A percentile compares a stretch with the other conserved stretches of the same genome.
Conservation (phyloP, 805 yeast genomes). For the Kuraishia cidri region DNA sequence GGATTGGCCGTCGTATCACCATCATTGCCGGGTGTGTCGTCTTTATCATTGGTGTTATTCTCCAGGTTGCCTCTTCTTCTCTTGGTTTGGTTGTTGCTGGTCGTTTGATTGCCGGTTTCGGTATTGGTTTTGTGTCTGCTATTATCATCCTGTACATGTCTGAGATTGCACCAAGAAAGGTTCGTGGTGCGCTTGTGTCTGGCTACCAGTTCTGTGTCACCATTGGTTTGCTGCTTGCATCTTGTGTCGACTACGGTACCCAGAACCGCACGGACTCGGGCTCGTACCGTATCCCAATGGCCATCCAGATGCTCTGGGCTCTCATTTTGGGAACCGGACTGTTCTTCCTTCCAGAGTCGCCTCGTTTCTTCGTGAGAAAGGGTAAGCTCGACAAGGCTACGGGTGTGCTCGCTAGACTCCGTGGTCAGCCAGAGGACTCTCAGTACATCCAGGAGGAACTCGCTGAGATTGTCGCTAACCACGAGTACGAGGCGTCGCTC, state of each 20-base stretch:
- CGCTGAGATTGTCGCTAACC: conserved; percentile 42
- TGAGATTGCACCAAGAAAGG: conserved; percentile 69
- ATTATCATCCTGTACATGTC: conserved; percentile 74
- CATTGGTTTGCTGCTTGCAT: conserved; percentile 63
- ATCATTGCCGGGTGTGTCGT: conserved; percentile 32
- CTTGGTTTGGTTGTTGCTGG: conserved; percentile 53
- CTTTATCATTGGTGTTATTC: conserved; percentile 37
- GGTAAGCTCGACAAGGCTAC: conserved; percentile 50
- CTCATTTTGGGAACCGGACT: conserved; percentile 51
- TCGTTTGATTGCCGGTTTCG: conserved; percentile 63
- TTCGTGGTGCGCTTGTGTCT: conserved; percentile 71
- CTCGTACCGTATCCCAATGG: conserved; percentile 70
- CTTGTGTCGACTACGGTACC: conserved; percentile 65
- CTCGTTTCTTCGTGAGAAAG: conserved; percentile 58
- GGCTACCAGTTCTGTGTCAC: conserved; percentile 61
- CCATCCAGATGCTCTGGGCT: conserved; percentile 67
- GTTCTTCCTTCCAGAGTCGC: conserved; percentile 65
- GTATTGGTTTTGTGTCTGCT: conserved; percentile 74
- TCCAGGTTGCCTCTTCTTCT: conserved; percentile 33
- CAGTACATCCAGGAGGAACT: conserved; percentile 37
- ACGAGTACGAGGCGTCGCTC: conserved; percentile 31
- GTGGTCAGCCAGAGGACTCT: conserved; percentile 40
- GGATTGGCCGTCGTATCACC: conserved; percentile 38
- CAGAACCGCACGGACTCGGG: conserved; percentile 41
- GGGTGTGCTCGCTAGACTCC: conserved; percentile 41